Conservation (phyloP, 2,329 filamentous ascomycete genomes). For the Capronia coronata region DNA sequence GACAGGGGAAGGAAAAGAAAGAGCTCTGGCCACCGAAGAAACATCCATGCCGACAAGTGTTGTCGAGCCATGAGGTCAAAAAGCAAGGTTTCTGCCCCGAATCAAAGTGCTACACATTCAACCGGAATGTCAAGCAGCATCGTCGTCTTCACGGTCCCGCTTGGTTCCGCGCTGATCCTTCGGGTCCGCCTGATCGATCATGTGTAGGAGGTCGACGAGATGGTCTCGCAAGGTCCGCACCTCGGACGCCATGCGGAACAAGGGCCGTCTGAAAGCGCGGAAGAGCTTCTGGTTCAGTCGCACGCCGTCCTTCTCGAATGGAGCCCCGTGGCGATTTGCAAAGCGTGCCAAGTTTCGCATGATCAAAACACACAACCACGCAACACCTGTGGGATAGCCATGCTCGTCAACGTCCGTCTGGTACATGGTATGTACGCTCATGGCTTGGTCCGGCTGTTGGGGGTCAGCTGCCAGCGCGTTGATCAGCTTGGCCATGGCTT, state of each 20-base stretch:
- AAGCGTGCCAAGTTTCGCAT: conserved; percentile 43
- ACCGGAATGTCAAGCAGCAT: not conserved
- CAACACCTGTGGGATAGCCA: conserved; percentile 40
- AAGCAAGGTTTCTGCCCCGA: not conserved
- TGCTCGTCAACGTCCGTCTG: conserved; percentile 36
- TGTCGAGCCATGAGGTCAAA: not conserved
- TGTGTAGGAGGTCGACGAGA: conserved; percentile 39
- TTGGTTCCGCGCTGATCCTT: conserved; percentile 14
- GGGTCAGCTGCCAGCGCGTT: conserved; percentile 18
- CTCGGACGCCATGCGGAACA: conserved; percentile 22
- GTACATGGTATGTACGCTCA: conserved; percentile 21
- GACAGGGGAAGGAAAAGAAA: not conserved
- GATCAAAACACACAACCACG: conserved; percentile 44
- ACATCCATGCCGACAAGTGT: not conserved
- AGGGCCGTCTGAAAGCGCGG: conserved; percentile 15
- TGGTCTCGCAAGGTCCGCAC: conserved; percentile 38
- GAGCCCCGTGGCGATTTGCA: conserved; percentile 29
- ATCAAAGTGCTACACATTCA: not conserved
- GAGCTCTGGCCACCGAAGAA: not conserved
- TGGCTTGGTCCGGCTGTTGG: conserved; percentile 10
- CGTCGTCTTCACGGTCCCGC: conserved; percentile 19
- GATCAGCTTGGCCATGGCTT: conserved; percentile 22
- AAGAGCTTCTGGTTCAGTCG: conserved; percentile 22
- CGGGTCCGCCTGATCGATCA: conserved; percentile 35
- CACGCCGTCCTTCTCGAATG: conserved; percentile 21